Conservation (phyloP, 1,284 basidiomycete genomes). For the Porphyrellus sp. region DNA sequence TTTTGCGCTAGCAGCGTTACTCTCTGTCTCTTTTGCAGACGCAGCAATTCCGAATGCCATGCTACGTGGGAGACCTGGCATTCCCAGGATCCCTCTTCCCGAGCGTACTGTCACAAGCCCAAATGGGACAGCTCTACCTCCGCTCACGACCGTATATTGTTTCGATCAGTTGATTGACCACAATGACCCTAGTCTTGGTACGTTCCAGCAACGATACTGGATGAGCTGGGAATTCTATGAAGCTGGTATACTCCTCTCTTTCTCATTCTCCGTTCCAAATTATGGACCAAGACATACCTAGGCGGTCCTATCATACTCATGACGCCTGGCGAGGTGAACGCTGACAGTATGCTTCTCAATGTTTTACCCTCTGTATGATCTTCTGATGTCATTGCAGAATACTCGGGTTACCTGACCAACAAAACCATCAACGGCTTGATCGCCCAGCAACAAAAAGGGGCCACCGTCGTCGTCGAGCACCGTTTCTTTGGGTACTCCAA, state of each 20-base stretch:
- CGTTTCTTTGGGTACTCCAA: slow-evolving; percentile 54
- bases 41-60: slow-evolving; percentile 25
- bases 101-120: slow-evolving; percentile 8
- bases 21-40: slow-evolving; percentile 14
- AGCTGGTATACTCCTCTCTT: slow-evolving; percentile 36
- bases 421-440: slow-evolving; percentile 61
- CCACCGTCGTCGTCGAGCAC: slow-evolving; percentile 59
- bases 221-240: slow-evolving; percentile 62
- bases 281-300: slow-evolving; percentile 20
- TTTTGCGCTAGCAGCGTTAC: slow-evolving; percentile 1
- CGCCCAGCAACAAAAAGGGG: slow-evolving; percentile 63
- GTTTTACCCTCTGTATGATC: slow-evolving; percentile 34
- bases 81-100: slow-evolving; percentile 19
- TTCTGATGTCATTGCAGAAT: slow-evolving; percentile 43
- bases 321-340: slow-evolving; percentile 48
- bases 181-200: slow-evolving; percentile 65
- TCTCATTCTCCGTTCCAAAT: slow-evolving; percentile 1
- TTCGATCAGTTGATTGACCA: slow-evolving; percentile 77
- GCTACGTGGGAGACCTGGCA: slow-evolving; percentile 13
- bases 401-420: slow-evolving; percentile 60
- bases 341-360: slow-evolving; percentile 36
- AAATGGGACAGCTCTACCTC: slow-evolving; percentile 27
- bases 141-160: slow-evolving; percentile 48
- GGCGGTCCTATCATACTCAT: slow-evolving; percentile 67
- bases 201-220: slow-evolving; percentile 74